Percentiles rank a stretch among this genome's conserved stretches.
Conservation (phyloP, 257 asterid species). For the Verbascum thapsus region DNA sequence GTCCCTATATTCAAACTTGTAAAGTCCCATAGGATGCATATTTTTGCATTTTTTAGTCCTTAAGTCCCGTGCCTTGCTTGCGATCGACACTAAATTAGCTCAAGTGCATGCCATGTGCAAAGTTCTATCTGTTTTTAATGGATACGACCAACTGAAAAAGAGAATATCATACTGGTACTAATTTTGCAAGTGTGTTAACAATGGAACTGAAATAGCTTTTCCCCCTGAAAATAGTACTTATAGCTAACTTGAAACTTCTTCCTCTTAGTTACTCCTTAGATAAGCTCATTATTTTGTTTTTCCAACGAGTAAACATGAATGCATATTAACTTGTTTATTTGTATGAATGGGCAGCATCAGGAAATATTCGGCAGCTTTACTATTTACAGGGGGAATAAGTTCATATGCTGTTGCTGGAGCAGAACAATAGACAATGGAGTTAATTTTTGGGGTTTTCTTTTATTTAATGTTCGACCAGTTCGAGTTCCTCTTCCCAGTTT, state of each 20-base stretch:
- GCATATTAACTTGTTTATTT: constrained; percentile 24
- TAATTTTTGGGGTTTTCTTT: neutral
- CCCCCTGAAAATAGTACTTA: neutral
- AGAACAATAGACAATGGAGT: constrained; percentile 13
- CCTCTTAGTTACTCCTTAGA: neutral
- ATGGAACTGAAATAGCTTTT: no score
- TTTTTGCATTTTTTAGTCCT: no score
- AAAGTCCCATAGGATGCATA: no score
- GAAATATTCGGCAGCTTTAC: constrained; percentile 86
- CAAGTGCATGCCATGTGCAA: no score
- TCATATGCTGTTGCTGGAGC: constrained; percentile 12
- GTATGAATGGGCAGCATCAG: constrained; percentile 67
- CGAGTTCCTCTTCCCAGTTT: constrained; percentile 35
- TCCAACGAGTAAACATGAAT: neutral
- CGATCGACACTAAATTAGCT: no score
- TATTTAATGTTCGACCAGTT: constrained; percentile 20
- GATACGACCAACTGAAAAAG: no score
- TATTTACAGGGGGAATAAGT: constrained; percentile 74
- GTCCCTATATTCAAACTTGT: no score
- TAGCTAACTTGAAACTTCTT: no score
- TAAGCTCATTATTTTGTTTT: neutral
- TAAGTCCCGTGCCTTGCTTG: no score
- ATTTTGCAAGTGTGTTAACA: no score
- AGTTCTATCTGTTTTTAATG: no score
- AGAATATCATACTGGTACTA: no score